Evolutionary conservation across 1,139 yeast genomes (phyloP).

Genomic region (Keqinozyma sinolaborantium): DNA sequence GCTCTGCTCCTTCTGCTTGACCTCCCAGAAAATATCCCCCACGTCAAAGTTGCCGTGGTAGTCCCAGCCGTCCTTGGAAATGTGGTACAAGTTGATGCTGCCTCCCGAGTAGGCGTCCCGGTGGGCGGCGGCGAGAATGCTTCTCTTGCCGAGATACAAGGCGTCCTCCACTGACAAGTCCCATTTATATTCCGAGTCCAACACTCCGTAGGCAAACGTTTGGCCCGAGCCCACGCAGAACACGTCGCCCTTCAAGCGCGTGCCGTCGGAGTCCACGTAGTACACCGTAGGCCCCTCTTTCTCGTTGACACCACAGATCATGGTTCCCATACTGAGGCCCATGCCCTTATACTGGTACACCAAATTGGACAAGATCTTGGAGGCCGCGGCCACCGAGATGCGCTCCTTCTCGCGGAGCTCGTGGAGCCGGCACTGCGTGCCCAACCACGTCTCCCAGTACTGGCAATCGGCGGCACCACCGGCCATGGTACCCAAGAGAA

Average conservation of each 20-base stretch:
- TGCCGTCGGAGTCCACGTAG: conserved; percentile 97
- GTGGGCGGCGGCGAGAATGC: conserved; percentile 96
- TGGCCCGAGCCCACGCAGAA: conserved; percentile 99
- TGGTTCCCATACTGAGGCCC: conserved; percentile 99
- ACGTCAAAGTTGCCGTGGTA: conserved; percentile 95
- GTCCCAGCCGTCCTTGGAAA: conserved; percentile 90
- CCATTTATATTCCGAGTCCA: conserved; percentile 89
- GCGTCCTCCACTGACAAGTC: conserved; percentile 92
- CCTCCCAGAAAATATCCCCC: conserved; percentile 88
- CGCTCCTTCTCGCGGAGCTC: conserved; percentile 93
- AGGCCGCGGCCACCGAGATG: conserved; percentile 95
- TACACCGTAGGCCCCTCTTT: conserved; percentile 94
- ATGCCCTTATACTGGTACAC: conserved; percentile 94
- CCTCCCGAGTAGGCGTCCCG: conserved; percentile 99
- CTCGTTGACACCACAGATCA: conserved; percentile 96
- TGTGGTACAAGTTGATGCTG: conserved; percentile 87
- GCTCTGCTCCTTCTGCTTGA: conserved; percentile 82
- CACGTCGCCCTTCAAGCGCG: conserved; percentile 89
- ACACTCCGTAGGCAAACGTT: conserved; percentile 98
- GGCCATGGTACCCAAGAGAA: conserved; percentile 95
- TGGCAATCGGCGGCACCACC: conserved; percentile 99
- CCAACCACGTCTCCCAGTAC: conserved; percentile 99
- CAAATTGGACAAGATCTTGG: conserved; percentile 85
- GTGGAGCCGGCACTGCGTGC: conserved; percentile 92
- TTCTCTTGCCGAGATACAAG: conserved; percentile 87